A percentile compares a stretch with the other conserved stretches of the same genome.
Evolutionary conservation across 2,329 filamentous ascomycete genomes (phyloP).

Genomic region (Epichloe festucae): DNA sequence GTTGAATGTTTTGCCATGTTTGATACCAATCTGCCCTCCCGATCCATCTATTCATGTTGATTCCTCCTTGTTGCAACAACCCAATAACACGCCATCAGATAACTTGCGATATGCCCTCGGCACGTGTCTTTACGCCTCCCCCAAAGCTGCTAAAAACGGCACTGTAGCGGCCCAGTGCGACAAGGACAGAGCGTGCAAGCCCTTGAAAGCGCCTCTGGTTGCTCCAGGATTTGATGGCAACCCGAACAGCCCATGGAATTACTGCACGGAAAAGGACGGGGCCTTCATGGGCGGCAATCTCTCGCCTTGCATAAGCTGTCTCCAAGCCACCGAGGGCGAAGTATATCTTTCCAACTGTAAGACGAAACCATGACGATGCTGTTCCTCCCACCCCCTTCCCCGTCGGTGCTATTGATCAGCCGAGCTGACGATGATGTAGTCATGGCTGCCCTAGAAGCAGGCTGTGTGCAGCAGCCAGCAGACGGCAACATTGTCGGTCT

Average conservation of each 20-base stretch:
- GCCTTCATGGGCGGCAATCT: conserved; percentile 19
- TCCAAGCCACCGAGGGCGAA: conserved; percentile 27
- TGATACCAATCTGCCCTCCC: no score
- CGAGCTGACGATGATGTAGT: conserved; percentile 20
- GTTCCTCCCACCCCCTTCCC: no score
- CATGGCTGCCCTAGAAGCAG: conserved; percentile 32
- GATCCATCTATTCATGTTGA: no score
- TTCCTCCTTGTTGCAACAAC: neutral
- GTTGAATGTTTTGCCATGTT: conserved; percentile 5
- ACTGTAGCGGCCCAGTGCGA: conserved; percentile 29
- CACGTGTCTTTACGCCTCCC: conserved; percentile 29
- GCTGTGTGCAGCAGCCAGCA: conserved; percentile 31
- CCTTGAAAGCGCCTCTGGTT: conserved; percentile 25
- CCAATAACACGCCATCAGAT: conserved; percentile 19
- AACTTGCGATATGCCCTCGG: conserved; percentile 36
- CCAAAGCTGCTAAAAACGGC: conserved; percentile 16
- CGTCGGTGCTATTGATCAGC: no score
- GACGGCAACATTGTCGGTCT: conserved; percentile 26
- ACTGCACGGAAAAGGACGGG: conserved; percentile 27
- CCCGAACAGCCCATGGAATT: conserved; percentile 21
- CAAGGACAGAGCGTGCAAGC: conserved; percentile 26
- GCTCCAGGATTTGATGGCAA: conserved; percentile 15
- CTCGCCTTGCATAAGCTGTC: conserved; percentile 28
- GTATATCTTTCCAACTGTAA: conserved; percentile 36
- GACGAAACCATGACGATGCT: conserved; percentile 8